These are phyloP conservation scores for Dactylellina parvicollis DNA, from an alignment of 2,329 filamentous ascomycete species.

Conservation along the genomic window DNA sequence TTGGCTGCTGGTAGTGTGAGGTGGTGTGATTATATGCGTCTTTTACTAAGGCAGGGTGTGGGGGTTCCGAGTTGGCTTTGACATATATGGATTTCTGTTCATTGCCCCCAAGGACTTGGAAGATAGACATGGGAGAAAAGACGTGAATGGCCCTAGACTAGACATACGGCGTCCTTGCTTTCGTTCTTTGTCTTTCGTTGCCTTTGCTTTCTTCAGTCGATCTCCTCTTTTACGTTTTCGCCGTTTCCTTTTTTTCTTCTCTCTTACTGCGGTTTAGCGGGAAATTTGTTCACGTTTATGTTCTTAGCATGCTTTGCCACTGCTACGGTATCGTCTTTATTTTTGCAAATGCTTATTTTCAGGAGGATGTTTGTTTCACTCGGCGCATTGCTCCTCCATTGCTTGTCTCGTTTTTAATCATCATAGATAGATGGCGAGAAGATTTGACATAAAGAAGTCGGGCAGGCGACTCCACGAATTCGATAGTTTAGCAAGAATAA, in stretches of 20 bases:
- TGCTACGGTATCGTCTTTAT: neutral
- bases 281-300: neutral
- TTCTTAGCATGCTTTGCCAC: neutral
- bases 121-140: neutral
- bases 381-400: too few relatives aligned
- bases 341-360: neutral
- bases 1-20: constrained; percentile 41
- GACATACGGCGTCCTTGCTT: neutral
- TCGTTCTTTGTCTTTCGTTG: neutral
- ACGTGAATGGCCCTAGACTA: neutral
- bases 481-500: too few relatives aligned
- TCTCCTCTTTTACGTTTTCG: neutral
- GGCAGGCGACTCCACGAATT: too few relatives aligned
- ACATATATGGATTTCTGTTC: constrained; percentile 1
- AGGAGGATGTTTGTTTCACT: too few relatives aligned
- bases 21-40: constrained; percentile 2
- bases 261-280: constrained; percentile 1
- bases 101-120: too few relatives aligned
- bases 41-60: too few relatives aligned
- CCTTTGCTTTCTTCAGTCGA: neutral
- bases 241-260: neutral
- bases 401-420: neutral
- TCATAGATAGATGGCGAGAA: too few relatives aligned
- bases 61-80: neutral
- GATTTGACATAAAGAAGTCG: too few relatives aligned